Base-by-base conservation (phyloP, 78 protist species). In the Dictyostelium citrinum region DNA sequence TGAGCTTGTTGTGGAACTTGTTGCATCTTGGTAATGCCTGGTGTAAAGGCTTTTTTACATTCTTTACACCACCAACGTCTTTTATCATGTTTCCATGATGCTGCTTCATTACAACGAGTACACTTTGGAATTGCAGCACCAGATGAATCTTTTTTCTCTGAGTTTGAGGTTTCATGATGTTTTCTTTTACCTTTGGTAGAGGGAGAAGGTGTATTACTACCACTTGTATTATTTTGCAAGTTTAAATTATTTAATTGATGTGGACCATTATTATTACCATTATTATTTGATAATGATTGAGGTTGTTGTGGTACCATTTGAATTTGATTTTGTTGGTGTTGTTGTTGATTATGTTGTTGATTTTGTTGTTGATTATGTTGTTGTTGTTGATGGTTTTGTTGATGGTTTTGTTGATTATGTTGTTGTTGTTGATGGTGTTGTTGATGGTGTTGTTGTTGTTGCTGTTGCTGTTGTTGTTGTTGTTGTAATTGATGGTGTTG, bases 41-140 rank as follows among this genome's bases (percentile, higher is more conserved):
- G 96, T 4, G 96, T 91, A 35, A 91, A 91, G 0, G 91, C 88
- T 22, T 91, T 91, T 61, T 84, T 83, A 24, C 96, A 91, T 74
- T 81, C 93, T 37, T 91, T 91, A 51, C 96, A 91, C 96, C 96
- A 91, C 90, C 88, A 91, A 12, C 96, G 3, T 82, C 96, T 76
- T 33, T 91, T 91, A 58, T 91, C 96, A 55, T 91, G 96, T 70
- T 81, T 82, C 96, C 96, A 91, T 22, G 93, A 88, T 11, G 93
- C 93, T 16, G 79, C 8, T 24, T 88, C 93, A 31, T 76, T 76
- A 35, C 93, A 88, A 41, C 93, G 70, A 31, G 93, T 88, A 76
- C 93, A 88, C 16, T 88, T 88, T 37, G 93, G 93, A 10, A 88
- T 79, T 11, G 84, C n/a, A 0, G n/a, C 24, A 22, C 51, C 51